phyloP scores from a whole-genome alignment of 169 alveolate genomes.

The Miamiensis avidus region DNA sequence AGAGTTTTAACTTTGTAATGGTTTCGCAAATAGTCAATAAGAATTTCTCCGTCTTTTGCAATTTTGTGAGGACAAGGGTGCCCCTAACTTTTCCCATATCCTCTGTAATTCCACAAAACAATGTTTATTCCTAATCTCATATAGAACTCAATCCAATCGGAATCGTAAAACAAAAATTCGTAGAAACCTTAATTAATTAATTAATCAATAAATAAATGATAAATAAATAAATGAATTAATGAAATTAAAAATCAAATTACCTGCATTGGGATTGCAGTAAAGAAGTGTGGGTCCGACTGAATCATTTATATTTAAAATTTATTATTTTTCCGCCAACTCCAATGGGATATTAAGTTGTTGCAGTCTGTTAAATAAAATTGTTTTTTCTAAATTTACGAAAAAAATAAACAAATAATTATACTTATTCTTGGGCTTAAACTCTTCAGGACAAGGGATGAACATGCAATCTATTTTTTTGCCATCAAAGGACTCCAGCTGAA shows the following conservation, averaged over 20 bases:
- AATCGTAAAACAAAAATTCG: background rate
- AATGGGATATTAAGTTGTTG: background rate
- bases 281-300: background rate
- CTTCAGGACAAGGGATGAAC: background rate
- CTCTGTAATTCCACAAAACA: constrained; percentile 87
- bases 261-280: background rate
- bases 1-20: constrained; percentile 33
- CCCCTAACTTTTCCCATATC: constrained; percentile 80
- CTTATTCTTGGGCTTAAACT: background rate
- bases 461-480: background rate
- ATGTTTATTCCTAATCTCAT: constrained; percentile 69
- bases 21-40: constrained; percentile 59
- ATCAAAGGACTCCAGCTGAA: background rate
- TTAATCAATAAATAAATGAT: too few species aligned
- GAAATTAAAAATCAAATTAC: background rate
- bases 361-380: too few species aligned
- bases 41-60: constrained; percentile 72
- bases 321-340: background rate
- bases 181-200: background rate
- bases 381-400: too few species aligned
- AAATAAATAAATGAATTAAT: too few species aligned
- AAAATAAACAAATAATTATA: too few species aligned
- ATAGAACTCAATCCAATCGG: constrained; percentile 76
- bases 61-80: constrained; percentile 64
- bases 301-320: background rate